Conservation (phyloP, 495 filamentous ascomycete species). For the Lentithecium fluviatile region DNA sequence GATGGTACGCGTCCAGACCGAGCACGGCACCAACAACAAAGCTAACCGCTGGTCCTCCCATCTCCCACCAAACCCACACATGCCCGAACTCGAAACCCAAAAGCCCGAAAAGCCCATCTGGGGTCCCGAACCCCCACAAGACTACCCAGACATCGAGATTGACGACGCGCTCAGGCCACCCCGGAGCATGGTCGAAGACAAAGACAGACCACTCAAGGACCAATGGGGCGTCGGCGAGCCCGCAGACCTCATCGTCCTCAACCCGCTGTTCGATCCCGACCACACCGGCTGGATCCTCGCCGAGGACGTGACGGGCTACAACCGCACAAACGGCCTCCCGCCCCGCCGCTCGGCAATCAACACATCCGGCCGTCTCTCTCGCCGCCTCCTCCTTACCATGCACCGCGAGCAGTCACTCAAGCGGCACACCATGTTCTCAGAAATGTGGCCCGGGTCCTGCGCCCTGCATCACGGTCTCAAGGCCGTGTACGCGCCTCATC, state of each 20-base stretch:
- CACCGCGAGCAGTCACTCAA: constrained; percentile 78
- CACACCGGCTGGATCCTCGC: constrained; percentile 84
- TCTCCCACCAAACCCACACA: constrained; percentile 30
- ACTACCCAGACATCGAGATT: constrained; percentile 61
- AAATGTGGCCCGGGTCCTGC: constrained; percentile 89
- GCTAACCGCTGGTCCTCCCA: constrained; percentile 45
- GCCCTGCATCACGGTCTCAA: constrained; percentile 94
- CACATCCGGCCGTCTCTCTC: constrained; percentile 77
- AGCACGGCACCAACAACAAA: constrained; percentile 70
- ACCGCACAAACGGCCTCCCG: constrained; percentile 60
- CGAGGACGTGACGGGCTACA: constrained; percentile 89
- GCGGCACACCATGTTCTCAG: constrained; percentile 87
- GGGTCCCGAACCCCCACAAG: constrained; percentile 72
- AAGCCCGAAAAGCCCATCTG: constrained; percentile 74
- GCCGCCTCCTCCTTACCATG: constrained; percentile 80
- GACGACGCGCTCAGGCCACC: constrained; percentile 71
- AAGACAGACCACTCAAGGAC: constrained; percentile 48
- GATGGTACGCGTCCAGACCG: constrained; percentile 86
- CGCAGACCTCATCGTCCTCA: constrained; percentile 90
- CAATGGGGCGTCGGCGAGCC: constrained; percentile 89
- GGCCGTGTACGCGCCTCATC: constrained; percentile 90
- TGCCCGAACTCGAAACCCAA: constrained; percentile 41
- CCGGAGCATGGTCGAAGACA: constrained; percentile 70
- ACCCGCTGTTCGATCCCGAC: constrained; percentile 88
- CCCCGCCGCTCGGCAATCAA: constrained; percentile 88